Evolutionary conservation across 371 early-diverging fungal genomes (phyloP).

Genomic region (Batrachochytrium dendrobatidis): DNA sequence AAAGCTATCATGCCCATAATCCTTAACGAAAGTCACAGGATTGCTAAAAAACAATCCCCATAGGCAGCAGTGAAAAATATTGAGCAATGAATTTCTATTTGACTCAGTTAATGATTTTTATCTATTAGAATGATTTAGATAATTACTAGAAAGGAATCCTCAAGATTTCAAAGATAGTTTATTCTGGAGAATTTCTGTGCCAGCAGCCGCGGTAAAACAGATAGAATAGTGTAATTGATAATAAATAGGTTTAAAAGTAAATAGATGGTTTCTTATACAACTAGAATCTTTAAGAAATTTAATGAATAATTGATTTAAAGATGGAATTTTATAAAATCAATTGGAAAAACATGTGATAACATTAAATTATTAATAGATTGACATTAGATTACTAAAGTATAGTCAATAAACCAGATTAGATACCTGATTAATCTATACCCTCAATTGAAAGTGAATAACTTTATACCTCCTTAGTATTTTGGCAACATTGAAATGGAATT

Average conservation of each 20-base stretch:
- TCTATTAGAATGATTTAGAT: constrained; percentile 26
- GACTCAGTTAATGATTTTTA: constrained; percentile 47
- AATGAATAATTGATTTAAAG: constrained; percentile 43
- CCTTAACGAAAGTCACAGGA: constrained; percentile 51
- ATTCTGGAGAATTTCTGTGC: constrained; percentile 42
- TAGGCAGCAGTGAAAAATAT: constrained; percentile 54
- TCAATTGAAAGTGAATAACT: constrained; percentile 46
- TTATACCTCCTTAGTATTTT: constrained; percentile 48
- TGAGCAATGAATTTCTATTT: constrained; percentile 46
- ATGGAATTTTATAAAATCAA: constrained; percentile 43
- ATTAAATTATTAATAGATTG: constrained; percentile 41
- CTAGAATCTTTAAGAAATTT: constrained; percentile 39
- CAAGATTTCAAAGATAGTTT: constrained; percentile 27
- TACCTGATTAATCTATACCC: constrained; percentile 49
- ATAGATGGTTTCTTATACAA: constrained; percentile 29
- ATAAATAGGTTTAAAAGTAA: constrained; percentile 49
- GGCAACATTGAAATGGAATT: constrained; percentile 51
- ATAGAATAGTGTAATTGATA: constrained; percentile 43
- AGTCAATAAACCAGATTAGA: constrained; percentile 51
- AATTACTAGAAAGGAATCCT: constrained; percentile 24
- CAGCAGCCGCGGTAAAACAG: constrained; percentile 55
- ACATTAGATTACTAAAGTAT: constrained; percentile 51
- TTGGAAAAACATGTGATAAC: constrained; percentile 43
- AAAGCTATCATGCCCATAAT: constrained; percentile 42
- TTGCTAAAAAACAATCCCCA: constrained; percentile 17